Conservation (phyloP, 768 basidiomycete species). For the Nevesoporus exiguus region DNA sequence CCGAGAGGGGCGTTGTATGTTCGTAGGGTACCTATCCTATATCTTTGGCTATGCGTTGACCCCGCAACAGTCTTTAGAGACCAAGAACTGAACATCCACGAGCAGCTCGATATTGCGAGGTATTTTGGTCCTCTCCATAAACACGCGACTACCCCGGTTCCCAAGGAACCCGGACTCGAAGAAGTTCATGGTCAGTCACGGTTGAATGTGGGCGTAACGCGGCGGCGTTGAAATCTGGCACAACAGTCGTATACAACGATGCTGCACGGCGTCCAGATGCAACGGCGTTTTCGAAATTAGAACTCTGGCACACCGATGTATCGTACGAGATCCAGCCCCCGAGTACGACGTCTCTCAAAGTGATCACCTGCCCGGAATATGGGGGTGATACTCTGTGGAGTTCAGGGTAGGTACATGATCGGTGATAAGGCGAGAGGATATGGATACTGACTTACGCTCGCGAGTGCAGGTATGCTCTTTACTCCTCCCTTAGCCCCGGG, state of each 20-base stretch:
- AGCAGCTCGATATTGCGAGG: constrained; percentile 69
- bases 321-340: constrained; percentile 83
- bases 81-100: constrained; percentile 64
- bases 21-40: constrained; percentile 19
- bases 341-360: constrained; percentile 69
- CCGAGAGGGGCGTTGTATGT: constrained; percentile 78
- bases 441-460: constrained; percentile 5
- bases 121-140: constrained; percentile 77
- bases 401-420: constrained; percentile 53
- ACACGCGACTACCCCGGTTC: constrained; percentile 78
- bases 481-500: constrained; percentile 73
- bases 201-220: neutral
- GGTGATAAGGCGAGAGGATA: neutral
- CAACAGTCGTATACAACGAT: constrained; percentile 68
- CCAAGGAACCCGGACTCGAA: constrained; percentile 64
- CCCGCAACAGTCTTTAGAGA: constrained; percentile 60
- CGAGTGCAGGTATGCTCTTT: constrained; percentile 64
- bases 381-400: constrained; percentile 84
- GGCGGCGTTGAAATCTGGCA: constrained; percentile 6
- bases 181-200: constrained; percentile 64
- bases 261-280: constrained; percentile 58
- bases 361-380: constrained; percentile 64
- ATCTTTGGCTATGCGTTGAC: neutral
- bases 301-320: constrained; percentile 83
- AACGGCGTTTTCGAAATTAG: constrained; percentile 64